These are phyloP conservation scores for Striga asiatica DNA, from an alignment of 257 asterid species.

Conservation along the genomic window DNA sequence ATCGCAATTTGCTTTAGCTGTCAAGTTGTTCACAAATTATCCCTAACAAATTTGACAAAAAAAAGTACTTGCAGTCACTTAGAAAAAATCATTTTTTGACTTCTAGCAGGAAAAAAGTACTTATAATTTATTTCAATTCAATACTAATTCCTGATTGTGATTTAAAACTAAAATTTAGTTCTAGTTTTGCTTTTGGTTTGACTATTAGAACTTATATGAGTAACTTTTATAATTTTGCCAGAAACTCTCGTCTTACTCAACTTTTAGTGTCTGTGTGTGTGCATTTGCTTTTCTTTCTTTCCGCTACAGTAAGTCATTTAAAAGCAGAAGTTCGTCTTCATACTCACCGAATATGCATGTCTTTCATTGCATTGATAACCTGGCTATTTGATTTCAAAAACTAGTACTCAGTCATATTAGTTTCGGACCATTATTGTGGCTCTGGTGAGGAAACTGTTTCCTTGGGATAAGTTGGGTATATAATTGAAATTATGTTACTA, in stretches of 20 bases:
- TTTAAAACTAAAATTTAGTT: no score
- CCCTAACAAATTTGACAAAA: background rate
- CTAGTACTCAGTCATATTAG: background rate
- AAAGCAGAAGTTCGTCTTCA: background rate
- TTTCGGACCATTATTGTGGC: background rate
- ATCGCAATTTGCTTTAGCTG: background rate
- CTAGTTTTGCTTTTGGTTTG: background rate
- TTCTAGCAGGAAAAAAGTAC: no score
- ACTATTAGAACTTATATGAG: background rate
- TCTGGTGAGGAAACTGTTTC: slow-evolving; percentile 7
- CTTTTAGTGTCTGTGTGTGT: background rate
- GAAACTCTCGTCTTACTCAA: background rate
- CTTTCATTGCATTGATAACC: background rate
- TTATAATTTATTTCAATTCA: no score
- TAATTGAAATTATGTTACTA: background rate
- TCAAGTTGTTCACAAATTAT: slow-evolving; percentile 2
- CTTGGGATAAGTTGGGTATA: background rate
- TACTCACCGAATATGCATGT: background rate
- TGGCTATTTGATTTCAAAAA: slow-evolving; percentile 5
- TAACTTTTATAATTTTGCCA: background rate
- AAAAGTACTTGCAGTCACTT: no score
- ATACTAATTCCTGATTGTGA: no score
- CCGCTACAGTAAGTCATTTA: background rate
- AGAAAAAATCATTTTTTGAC: no score
- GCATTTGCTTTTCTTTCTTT: background rate